Conservation (phyloP, 2,329 filamentous ascomycete genomes). For the Gliomastix tumulicola region DNA sequence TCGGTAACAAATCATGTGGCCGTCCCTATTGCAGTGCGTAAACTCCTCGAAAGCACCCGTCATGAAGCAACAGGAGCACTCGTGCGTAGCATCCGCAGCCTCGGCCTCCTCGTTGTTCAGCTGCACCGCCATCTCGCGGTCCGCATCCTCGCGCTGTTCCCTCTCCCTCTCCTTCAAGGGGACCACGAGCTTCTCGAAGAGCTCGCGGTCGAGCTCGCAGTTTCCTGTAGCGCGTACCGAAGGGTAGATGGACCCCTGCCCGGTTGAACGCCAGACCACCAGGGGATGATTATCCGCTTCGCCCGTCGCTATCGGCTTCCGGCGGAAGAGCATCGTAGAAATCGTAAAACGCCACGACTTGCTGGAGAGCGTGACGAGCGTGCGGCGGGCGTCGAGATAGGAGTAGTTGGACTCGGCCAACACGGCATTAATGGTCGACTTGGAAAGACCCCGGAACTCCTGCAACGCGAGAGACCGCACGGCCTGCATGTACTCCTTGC, state of each 20-base stretch:
- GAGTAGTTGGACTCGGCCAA: constrained; percentile 76
- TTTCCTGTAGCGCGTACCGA: constrained; percentile 60
- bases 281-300: constrained; percentile 55
- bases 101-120: constrained; percentile 56
- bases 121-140: constrained; percentile 43
- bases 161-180: constrained; percentile 41
- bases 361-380: constrained; percentile 59
- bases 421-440: constrained; percentile 69
- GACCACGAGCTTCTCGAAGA: constrained; percentile 49
- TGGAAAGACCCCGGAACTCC: constrained; percentile 70
- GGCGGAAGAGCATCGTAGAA: constrained; percentile 61
- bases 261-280: constrained; percentile 52
- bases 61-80: constrained; percentile 75
- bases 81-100: constrained; percentile 46
- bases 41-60: constrained; percentile 67
- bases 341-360: constrained; percentile 75
- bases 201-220: constrained; percentile 54
- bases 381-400: constrained; percentile 65
- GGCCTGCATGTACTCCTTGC: constrained; percentile 59
- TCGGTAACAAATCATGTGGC: constrained; percentile 71
- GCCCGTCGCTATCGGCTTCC: constrained; percentile 46
- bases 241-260: constrained; percentile 49
- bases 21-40: constrained; percentile 59
- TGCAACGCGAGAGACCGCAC: constrained; percentile 61
- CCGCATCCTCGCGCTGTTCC: constrained; percentile 38